Base-by-base conservation (phyloP, 2,329 filamentous ascomycete genomes). In the Aureobasidium sp. region DNA sequence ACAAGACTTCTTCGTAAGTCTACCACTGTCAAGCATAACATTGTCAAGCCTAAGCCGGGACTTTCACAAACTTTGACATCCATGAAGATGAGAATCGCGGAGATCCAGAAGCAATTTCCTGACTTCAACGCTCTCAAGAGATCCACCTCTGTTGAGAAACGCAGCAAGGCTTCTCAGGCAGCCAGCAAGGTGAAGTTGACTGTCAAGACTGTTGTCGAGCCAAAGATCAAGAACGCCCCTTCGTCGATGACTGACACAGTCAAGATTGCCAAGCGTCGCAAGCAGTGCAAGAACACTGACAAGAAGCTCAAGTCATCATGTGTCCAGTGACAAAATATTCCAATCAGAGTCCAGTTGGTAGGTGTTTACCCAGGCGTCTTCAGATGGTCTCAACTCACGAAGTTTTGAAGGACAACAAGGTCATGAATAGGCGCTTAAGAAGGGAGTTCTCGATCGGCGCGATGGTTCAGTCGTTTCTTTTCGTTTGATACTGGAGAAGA, bases 291-390 rank as follows among this genome's bases (percentile, higher is more conserved):
- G 51, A 9, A 20, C 9, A 27, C 51, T 55, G 51, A 42, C 23
- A 42, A 55, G 36, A 55, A 55, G 51, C 23, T 55, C 51, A 55
- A 55, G 36, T 41, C 36, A 41, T 41, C 23, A 26, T 26, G 34
- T 39, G 34, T 39, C 23, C 39, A 32, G 8, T 39, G 13, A 23
- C 23, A 42, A 17, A 36, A 20, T 55, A 26, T 26, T 52, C 32
- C 8, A 2, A 37, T 39, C n/a, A 23, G 34, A 42, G 51, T 55
- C 32, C 23, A 55, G 42, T 23, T 26, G 51, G 51, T 55, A 55
- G 51, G 51, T 55, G 41, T 41, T n/a, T 13, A 20, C 37, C 26
- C 51, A 41, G 51, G 51, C 51, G 51, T 55, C 42, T 55, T 55
- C 20, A 55, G 37, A 55, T 7, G 51, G 37, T 42, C 51, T 29